Evolutionary conservation across 345 rosid genomes (phyloP).

Genomic region (Acer yangbiense): DNA sequence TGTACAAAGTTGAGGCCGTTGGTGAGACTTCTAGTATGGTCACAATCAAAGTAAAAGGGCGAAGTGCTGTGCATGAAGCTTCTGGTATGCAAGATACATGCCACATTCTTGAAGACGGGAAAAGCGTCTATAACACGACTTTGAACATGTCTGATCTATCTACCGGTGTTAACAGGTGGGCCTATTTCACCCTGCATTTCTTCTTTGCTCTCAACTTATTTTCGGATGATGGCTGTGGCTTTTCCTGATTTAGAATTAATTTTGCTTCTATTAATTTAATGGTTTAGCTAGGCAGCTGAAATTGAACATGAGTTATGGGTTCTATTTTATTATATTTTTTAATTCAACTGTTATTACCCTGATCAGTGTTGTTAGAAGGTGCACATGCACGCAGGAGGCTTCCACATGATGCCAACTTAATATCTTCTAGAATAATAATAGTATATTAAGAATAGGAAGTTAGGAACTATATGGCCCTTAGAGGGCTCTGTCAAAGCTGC

Average conservation of each 20-base stretch:
- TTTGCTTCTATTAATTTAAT: slow-evolving; percentile 1
- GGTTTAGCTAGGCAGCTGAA: neutral
- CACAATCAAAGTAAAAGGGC: slow-evolving; percentile 94
- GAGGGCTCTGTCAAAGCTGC: neutral
- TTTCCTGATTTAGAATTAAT: slow-evolving; percentile 10
- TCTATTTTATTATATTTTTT: neutral
- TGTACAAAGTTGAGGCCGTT: slow-evolving; percentile 70
- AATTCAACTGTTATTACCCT: neutral
- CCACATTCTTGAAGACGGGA: slow-evolving; percentile 92
- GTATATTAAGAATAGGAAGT: neutral
- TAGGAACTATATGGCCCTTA: neutral
- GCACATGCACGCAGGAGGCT: neutral
- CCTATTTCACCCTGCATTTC: slow-evolving; percentile 17
- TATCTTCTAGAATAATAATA: neutral
- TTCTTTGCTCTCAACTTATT: slow-evolving; percentile 14
- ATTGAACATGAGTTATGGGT: neutral
- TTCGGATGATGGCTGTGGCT: slow-evolving; percentile 9
- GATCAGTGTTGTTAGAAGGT: neutral
- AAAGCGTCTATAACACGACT: slow-evolving; percentile 87
- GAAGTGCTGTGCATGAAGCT: slow-evolving; percentile 90
- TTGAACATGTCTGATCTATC: slow-evolving; percentile 94
- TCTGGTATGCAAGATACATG: slow-evolving; percentile 91
- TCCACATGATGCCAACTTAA: neutral
- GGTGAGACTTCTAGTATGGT: slow-evolving; percentile 64
- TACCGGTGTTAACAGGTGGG: slow-evolving; percentile 84